Conservation (phyloP, 2,329 filamentous ascomycete genomes). For the Phialophora expanda region DNA sequence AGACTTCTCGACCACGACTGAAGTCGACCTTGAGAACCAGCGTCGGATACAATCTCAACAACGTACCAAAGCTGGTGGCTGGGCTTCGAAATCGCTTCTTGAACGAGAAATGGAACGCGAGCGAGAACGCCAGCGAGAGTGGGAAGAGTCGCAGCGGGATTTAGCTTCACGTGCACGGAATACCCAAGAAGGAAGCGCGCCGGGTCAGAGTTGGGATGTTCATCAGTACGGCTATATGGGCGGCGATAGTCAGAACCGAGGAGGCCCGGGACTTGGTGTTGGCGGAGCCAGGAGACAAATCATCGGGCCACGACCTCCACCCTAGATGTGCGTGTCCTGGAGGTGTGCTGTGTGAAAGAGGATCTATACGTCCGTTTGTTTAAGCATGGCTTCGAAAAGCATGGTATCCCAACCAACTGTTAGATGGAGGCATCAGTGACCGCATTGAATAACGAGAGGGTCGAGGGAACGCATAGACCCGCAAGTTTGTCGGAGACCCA, state of each 20-base stretch:
- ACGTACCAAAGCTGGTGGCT: slow-evolving; percentile 64
- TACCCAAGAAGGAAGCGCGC: slow-evolving; percentile 55
- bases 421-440: background rate
- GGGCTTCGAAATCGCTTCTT: slow-evolving; percentile 67
- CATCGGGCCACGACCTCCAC: slow-evolving; percentile 63
- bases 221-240: slow-evolving; percentile 69
- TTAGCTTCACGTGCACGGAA: slow-evolving; percentile 54
- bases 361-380: background rate
- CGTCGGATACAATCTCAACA: slow-evolving; percentile 59
- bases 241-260: slow-evolving; percentile 65
- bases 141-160: slow-evolving; percentile 65
- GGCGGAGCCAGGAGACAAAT: slow-evolving; percentile 66
- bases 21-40: slow-evolving; percentile 62
- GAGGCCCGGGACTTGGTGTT: slow-evolving; percentile 57
- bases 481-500: background rate
- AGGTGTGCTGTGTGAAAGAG: background rate
- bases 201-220: slow-evolving; percentile 59
- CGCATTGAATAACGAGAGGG: background rate
- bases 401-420: background rate
- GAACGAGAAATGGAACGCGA: slow-evolving; percentile 72
- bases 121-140: slow-evolving; percentile 67
- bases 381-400: background rate
- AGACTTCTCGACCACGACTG: slow-evolving; percentile 59
- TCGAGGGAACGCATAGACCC: background rate
- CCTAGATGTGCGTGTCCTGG: slow-evolving; percentile 13